phyloP scores from a whole-genome alignment of 139 green algal genomes.

The Micromonas commoda region DNA sequence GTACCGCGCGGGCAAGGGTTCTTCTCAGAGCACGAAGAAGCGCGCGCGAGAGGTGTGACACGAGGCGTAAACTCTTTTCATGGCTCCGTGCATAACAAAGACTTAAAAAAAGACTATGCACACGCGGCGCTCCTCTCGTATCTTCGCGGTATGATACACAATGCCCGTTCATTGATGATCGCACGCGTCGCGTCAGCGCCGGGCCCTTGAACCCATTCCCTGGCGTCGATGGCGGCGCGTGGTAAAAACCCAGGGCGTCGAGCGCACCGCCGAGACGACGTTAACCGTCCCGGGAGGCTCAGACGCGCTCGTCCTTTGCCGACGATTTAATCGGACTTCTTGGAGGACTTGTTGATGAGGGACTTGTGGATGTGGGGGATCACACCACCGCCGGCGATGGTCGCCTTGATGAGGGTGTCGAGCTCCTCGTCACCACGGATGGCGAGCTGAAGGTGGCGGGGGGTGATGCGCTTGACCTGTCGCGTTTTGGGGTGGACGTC shows the following conservation, averaged over 20 bases:
- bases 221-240: too few species aligned
- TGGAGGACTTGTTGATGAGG: constrained; percentile 49
- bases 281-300: too few species aligned
- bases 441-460: constrained; percentile 95
- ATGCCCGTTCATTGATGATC: too few species aligned
- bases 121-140: background rate
- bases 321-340: constrained; percentile 29
- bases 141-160: too few species aligned
- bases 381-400: constrained; percentile 96
- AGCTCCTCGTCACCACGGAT: constrained; percentile 99
- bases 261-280: too few species aligned
- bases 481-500: too few species aligned
- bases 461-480: constrained; percentile 98
- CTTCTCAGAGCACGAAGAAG: background rate
- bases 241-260: too few species aligned
- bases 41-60: background rate
- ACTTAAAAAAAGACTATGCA: too few species aligned
- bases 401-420: constrained; percentile 98
- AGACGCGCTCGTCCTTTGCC: too few species aligned
- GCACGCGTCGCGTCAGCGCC: too few species aligned
- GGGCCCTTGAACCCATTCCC: too few species aligned
- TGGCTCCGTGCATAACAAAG: too few species aligned
- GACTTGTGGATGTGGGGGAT: constrained; percentile 99
- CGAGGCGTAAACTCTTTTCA: background rate
- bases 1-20: background rate